Evolutionary conservation across 352 stramenopile species (phyloP).

Genomic region (Peronospora farinosa): DNA sequence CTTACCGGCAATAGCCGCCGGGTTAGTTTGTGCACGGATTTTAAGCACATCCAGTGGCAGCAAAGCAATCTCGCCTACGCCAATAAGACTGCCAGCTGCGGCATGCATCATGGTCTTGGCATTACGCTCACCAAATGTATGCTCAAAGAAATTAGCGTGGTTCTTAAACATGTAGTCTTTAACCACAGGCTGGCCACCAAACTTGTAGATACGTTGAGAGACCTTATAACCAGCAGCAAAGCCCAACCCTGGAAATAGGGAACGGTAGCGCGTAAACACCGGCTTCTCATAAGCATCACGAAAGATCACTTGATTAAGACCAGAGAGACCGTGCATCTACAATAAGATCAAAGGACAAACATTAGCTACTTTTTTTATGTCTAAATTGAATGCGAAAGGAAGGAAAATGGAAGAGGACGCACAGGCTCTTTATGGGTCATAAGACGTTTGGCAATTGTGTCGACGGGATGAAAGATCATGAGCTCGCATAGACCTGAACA

Average conservation of each 20-base stretch:
- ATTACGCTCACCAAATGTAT: slow-evolving; percentile 88
- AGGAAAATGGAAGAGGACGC: background rate
- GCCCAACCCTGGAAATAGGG: slow-evolving; percentile 88
- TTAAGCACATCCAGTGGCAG: slow-evolving; percentile 95
- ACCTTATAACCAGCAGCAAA: slow-evolving; percentile 96
- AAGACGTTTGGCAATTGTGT: slow-evolving; percentile 92
- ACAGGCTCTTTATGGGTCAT: slow-evolving; percentile 88
- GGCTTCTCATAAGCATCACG: slow-evolving; percentile 79
- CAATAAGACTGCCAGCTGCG: slow-evolving; percentile 89
- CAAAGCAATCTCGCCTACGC: slow-evolving; percentile 91
- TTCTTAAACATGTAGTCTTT: slow-evolving; percentile 89
- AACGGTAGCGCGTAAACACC: slow-evolving; percentile 69
- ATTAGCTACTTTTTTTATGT: too few relatives aligned
- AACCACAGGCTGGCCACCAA: slow-evolving; percentile 91
- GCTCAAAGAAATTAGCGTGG: slow-evolving; percentile 84
- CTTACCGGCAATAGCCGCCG: slow-evolving; percentile 86
- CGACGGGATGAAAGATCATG: slow-evolving; percentile 92
- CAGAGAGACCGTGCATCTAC: slow-evolving; percentile 38
- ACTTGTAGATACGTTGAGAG: slow-evolving; percentile 96
- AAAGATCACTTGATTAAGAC: slow-evolving; percentile 85
- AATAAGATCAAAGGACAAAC: too few relatives aligned
- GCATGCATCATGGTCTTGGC: slow-evolving; percentile 92
- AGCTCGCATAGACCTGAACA: slow-evolving; percentile 91
- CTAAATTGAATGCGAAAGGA: too few relatives aligned
- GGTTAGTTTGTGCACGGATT: slow-evolving; percentile 94